Evolutionary conservation across 768 basidiomycete genomes (phyloP).

Genomic region (Boletus coccyginus): DNA sequence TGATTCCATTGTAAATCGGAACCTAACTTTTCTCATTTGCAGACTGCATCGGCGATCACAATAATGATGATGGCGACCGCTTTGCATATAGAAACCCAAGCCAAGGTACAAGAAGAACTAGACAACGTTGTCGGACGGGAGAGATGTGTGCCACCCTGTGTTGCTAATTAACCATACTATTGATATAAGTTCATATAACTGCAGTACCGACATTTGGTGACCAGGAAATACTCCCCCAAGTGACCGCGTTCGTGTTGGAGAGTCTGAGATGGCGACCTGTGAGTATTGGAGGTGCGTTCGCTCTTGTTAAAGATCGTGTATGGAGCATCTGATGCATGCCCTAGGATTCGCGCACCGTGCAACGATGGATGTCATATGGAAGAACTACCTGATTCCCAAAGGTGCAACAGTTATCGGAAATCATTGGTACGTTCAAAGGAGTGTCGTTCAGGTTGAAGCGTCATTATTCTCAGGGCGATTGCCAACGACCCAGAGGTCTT

Average conservation of each 20-base stretch:
- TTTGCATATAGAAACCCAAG: conserved; percentile 48
- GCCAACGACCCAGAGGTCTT: conserved; percentile 11
- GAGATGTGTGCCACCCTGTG: conserved; percentile 12
- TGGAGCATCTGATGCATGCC: conserved; percentile 20
- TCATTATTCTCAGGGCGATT: conserved; percentile 5
- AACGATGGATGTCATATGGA: conserved; percentile 50
- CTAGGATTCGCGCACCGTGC: conserved; percentile 58
- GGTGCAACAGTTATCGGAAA: conserved; percentile 11
- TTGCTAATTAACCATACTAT: background rate
- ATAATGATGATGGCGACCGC: conserved; percentile 55
- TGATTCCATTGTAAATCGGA: too few relatives aligned
- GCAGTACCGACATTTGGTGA: conserved; percentile 39
- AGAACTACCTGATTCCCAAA: conserved; percentile 37
- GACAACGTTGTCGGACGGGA: conserved; percentile 47
- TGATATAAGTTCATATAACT: background rate
- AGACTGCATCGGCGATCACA: conserved; percentile 48
- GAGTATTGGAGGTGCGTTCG: conserved; percentile 23
- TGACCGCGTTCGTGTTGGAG: conserved; percentile 38
- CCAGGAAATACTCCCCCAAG: conserved; percentile 31
- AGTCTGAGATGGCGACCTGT: conserved; percentile 38
- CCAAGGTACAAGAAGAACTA: conserved; percentile 49
- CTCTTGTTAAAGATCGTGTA: too few relatives aligned
- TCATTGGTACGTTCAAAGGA: conserved; percentile 3
- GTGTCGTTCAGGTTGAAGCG: too few relatives aligned
- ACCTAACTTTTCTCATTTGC: background rate